Base-by-base conservation (phyloP, 768 basidiomycete species). In the Tricholoma bakamatsutake region DNA sequence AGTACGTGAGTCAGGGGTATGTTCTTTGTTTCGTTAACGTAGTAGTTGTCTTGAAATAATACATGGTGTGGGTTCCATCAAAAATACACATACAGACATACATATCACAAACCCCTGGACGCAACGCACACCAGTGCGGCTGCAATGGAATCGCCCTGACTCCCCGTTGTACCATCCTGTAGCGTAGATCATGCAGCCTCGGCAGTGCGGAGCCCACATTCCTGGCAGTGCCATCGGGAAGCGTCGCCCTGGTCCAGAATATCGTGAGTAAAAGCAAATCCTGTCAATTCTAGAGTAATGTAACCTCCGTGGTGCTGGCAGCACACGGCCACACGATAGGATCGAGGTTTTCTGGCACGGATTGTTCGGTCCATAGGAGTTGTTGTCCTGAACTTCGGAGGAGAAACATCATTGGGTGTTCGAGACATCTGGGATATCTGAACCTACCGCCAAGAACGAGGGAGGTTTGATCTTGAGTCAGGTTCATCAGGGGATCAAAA, bases 331-430 rank as follows among this genome's bases (percentile, higher is more conserved):
- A 91, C 1, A 79, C 74, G 48, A 82, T 83, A 2, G 80, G 62
- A 61, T 91, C 88, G 27, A 90, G 67, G 62, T 85, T 90, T 53
- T 76, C 72, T n/a, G 86, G 78, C 7, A 79, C 78, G 0, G 85
- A 80, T 65, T 90, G 88, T 64, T 90, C 88, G 0, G 83, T 78
- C 88, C 87, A 91, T 2, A 91, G 73, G 1, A 83, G 76, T 31
- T 85, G 81, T 63, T 90, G 78, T 12, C 83, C 81, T 83, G 50
- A 4, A 31, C 27, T 18, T n/a, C 33, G 7, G 50, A 30, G 21
- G 40, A 53, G 12, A 15, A 42, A 46, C 24, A 21, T 18, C 35
- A 18, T 15, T 34, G 52, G 17, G 28, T 15, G 28, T 17, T 31
- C 27, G 8, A 50, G 17, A 8, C 42, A 46, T 17, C 43, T 48